Percentiles rank a stretch among this genome's conserved stretches.
These are phyloP conservation scores for Scutellaria galericulata DNA, from an alignment of 257 asterid genomes.

Conservation along the genomic window DNA sequence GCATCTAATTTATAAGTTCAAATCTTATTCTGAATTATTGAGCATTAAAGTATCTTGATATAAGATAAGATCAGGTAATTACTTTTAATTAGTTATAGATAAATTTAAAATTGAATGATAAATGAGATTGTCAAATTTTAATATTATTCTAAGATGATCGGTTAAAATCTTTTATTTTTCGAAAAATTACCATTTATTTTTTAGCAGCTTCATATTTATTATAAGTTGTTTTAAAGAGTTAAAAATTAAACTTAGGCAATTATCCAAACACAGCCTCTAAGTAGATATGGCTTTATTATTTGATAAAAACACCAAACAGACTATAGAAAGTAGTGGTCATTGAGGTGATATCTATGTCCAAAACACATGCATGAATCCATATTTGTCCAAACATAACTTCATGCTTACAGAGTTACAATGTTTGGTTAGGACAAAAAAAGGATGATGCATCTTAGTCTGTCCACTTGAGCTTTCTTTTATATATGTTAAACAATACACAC, in stretches of 20 bases:
- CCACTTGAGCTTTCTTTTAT: constrained; percentile 28
- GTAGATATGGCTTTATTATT: not conserved
- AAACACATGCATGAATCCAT: not conserved
- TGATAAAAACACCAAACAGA: not conserved
- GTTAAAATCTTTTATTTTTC: too few species aligned
- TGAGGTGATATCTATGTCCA: constrained; percentile 33
- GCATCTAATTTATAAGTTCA: too few species aligned
- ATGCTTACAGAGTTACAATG: constrained; percentile 28
- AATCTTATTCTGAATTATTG: too few species aligned
- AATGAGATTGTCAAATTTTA: too few species aligned
- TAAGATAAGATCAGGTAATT: too few species aligned
- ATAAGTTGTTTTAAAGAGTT: not conserved
- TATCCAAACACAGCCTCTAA: too few species aligned
- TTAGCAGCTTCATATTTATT: not conserved
- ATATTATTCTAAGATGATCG: too few species aligned
- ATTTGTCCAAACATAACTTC: constrained; percentile 28
- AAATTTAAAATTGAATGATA: too few species aligned
- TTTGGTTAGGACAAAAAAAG: constrained; percentile 32
- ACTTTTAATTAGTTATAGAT: too few species aligned
- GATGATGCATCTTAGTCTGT: constrained; percentile 25
- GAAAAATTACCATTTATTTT: too few species aligned
- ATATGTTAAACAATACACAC: not conserved
- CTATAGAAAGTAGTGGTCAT: constrained; percentile 4
- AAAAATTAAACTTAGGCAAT: not conserved
- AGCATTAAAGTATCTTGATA: too few species aligned